Conservation (phyloP, 1,284 basidiomycete genomes). For the Irpex rosettiformis region DNA sequence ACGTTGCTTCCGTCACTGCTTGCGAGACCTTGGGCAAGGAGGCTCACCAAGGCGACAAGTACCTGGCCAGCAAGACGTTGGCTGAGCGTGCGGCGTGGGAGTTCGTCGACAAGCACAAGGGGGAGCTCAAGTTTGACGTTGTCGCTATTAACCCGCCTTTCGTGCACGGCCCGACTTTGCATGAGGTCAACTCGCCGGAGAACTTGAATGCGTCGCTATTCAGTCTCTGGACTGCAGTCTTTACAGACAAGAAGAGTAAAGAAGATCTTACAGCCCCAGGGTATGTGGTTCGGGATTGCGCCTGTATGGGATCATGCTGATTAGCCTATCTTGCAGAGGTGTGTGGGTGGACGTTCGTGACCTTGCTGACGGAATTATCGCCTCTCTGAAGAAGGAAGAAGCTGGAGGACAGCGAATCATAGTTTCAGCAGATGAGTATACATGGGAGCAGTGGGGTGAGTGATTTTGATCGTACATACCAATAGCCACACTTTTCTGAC, state of each 20-base stretch:
- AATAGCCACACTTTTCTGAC: not conserved
- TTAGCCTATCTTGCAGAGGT: not conserved
- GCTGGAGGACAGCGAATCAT: constrained; percentile 60
- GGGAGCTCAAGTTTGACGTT: constrained; percentile 21
- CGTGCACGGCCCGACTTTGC: constrained; percentile 7
- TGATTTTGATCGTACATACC: too few relatives aligned
- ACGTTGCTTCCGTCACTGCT: constrained; percentile 48
- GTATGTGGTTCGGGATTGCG: not conserved
- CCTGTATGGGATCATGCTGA: not conserved
- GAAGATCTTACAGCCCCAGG: constrained; percentile 1
- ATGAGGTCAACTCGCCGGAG: constrained; percentile 8
- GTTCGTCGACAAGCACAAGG: constrained; percentile 17
- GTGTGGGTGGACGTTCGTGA: constrained; percentile 50
- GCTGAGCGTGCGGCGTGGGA: constrained; percentile 54
- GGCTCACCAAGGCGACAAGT: constrained; percentile 42
- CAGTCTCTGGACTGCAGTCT: not conserved
- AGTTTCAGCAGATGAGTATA: constrained; percentile 29
- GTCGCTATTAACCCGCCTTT: constrained; percentile 17
- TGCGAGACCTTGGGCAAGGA: constrained; percentile 52
- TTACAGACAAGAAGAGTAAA: not conserved
- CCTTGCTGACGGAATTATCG: constrained; percentile 50
- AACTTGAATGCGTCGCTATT: constrained; percentile 12
- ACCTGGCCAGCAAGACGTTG: constrained; percentile 62
- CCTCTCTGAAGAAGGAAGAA: constrained; percentile 47
- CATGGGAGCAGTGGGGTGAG: constrained; percentile 7